Base-by-base conservation (phyloP, 2,329 filamentous ascomycete genomes). In the Fusarium oxysporum region DNA sequence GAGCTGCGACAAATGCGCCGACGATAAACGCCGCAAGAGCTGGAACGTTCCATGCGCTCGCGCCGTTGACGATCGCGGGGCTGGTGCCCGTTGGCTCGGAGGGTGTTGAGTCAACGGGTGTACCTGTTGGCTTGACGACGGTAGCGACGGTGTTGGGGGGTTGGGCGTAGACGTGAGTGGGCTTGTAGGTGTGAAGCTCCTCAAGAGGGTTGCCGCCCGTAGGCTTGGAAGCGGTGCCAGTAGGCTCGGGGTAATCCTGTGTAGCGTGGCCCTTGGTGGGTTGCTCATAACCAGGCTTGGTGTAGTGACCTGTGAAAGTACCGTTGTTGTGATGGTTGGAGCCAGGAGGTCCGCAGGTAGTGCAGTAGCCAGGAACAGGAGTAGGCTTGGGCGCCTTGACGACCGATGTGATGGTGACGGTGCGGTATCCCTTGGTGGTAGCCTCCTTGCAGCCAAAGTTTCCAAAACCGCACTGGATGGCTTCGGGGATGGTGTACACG, bases 401-500 rank as follows among this genome's bases (percentile, higher is more conserved):
- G 38, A 77, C 75, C 23, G 79, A 77, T 14, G 67, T 65, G 38
- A 81, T 44, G 25, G 75, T 80, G 51, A 80, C 70, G 17, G 71
- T 62, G 8, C 69, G 61, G n/a, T 73, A 66, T 30, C 73, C 75
- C 28, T 77, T 67, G 53, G 72, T 76, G 1, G 79, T 70, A 30
- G 78, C 79, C 21, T 71, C 63, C 19, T 66, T 68, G 76, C 80
- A 81, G 44, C 73, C 75, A 13, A 66, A 40, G 62, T 78, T 73
- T 45, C 76, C 76, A 40, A 70, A 56, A 19, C 69, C 65, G 60
- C 80, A 82, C 19, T 73, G 77, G 44, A 79, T 74, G 1, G 76
- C 78, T 40, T 76, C 68, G 44, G 79, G 78, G 40, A 81, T 74
- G 23, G 77, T 80, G 73, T 67, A 79, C 23, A 76, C 76, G 6